A percentile compares a stretch with the other conserved stretches of the same genome.
Conservation (phyloP, 345 rosid genomes). For the Populus ilicifolia region DNA sequence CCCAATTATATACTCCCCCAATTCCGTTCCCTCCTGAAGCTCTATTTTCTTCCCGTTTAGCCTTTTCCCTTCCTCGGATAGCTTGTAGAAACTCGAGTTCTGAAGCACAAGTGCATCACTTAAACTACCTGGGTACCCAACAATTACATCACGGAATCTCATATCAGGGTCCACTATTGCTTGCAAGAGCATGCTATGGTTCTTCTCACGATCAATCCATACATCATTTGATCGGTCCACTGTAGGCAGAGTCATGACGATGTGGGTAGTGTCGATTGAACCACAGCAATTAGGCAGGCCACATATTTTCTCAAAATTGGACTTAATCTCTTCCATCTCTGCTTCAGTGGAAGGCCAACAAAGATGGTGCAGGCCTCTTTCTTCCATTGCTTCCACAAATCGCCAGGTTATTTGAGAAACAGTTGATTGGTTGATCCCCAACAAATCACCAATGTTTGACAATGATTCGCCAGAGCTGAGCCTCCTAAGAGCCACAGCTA, state of each 20-base stretch:
- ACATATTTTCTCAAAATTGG: conserved; percentile 57
- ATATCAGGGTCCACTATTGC: conserved; percentile 64
- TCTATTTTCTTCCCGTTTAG: conserved; percentile 42
- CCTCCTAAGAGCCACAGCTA: conserved; percentile 70
- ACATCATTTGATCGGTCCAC: conserved; percentile 53
- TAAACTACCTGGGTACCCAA: conserved; percentile 73
- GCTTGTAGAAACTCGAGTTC: conserved; percentile 58
- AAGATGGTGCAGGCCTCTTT: conserved; percentile 57
- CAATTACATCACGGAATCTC: conserved; percentile 62
- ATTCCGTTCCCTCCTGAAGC: conserved; percentile 36
- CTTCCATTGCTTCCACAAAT: conserved; percentile 77
- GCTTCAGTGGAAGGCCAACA: conserved; percentile 54
- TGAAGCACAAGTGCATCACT: conserved; percentile 52
- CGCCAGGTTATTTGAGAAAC: conserved; percentile 79
- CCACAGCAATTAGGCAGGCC: conserved; percentile 72
- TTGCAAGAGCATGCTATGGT: conserved; percentile 71
- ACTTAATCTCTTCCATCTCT: conserved; percentile 45
- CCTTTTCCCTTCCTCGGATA: conserved; percentile 54
- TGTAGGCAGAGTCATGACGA: conserved; percentile 58
- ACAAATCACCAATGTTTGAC: conserved; percentile 53
- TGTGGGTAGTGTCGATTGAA: conserved; percentile 59
- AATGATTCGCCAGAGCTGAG: conserved; percentile 78
- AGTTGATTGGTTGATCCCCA: conserved; percentile 66
- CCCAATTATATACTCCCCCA: conserved; percentile 58
- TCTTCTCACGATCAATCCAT: conserved; percentile 63